These are phyloP conservation scores for Elaeis oleifera DNA, from an alignment of 202 grass and related monocot genomes.

Conservation along the genomic window DNA sequence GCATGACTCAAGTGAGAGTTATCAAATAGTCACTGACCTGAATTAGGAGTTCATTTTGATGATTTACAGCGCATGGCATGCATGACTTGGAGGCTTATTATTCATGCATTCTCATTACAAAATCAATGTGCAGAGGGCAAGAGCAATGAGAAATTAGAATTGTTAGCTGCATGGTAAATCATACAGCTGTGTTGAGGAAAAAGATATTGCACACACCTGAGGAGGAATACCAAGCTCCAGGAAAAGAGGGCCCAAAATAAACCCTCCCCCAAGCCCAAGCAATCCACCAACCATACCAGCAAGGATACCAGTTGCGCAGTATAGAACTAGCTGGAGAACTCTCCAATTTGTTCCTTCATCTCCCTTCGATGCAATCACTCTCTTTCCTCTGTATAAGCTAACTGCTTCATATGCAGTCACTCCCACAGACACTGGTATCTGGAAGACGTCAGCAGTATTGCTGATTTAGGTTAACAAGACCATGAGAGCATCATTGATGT, in stretches of 20 bases:
- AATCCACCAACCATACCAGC: slow-evolving; percentile 17
- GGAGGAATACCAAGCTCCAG: slow-evolving; percentile 16
- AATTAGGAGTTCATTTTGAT: too few species aligned
- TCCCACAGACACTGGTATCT: slow-evolving; percentile 8
- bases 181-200: too few species aligned
- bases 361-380: neutral
- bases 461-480: too few species aligned
- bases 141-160: too few species aligned
- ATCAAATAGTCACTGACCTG: too few species aligned
- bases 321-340: neutral
- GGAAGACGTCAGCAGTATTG: neutral
- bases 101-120: too few species aligned
- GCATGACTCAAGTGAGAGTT: too few species aligned
- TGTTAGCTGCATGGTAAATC: too few species aligned
- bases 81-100: too few species aligned
- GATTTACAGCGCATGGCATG: too few species aligned
- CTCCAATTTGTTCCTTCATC: slow-evolving; percentile 4
- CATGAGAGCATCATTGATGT: too few species aligned
- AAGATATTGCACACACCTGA: neutral
- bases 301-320: slow-evolving; percentile 5
- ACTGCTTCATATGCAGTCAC: neutral
- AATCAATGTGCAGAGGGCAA: too few species aligned
- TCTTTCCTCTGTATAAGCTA: slow-evolving; percentile 3
- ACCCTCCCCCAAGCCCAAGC: slow-evolving; percentile 16
- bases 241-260: slow-evolving; percentile 17